Evolutionary conservation across 352 stramenopile species (phyloP).

Genomic region (Globisporangium nagaii): DNA sequence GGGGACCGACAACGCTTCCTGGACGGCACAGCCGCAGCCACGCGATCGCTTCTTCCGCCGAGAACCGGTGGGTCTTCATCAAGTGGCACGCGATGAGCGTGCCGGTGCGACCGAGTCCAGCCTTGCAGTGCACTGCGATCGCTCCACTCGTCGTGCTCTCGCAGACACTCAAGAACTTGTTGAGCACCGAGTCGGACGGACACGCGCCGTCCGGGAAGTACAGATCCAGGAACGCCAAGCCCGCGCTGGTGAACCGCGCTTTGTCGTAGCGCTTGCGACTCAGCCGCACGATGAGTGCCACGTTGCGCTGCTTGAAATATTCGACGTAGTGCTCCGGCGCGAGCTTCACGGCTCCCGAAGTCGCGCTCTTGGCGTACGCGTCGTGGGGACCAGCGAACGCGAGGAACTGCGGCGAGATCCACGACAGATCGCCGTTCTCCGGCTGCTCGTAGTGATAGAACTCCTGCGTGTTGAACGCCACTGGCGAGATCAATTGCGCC

Average conservation of each 20-base stretch:
- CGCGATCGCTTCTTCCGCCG: conserved; percentile 88
- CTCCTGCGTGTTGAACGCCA: conserved; percentile 10
- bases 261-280: conserved; percentile 94
- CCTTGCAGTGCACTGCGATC: conserved; percentile 96
- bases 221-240: conserved; percentile 86
- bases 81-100: conserved; percentile 93
- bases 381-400: conserved; percentile 24
- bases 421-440: conserved; percentile 24
- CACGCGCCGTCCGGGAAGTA: conserved; percentile 92
- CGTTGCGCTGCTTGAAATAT: conserved; percentile 16
- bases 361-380: conserved; percentile 17
- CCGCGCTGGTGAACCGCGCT: conserved; percentile 61
- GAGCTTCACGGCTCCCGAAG: conserved; percentile 25
- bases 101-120: conserved; percentile 91
- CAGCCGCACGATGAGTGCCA: conserved; percentile 75
- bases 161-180: conserved; percentile 62
- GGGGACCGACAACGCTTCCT: conserved; percentile 89
- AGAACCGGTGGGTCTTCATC: conserved; percentile 93
- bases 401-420: conserved; percentile 21
- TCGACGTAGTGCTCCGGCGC: conserved; percentile 26
- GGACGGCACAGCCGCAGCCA: conserved; percentile 92
- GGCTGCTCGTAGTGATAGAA: conserved; percentile 17
- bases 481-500: conserved; percentile 83
- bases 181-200: conserved; percentile 70
- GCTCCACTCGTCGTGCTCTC: conserved; percentile 40